Evolutionary conservation across 78 protist genomes (phyloP), one percentile per base, ranked within the genome.

Genomic region (Emiliania huxleyi): DNA sequence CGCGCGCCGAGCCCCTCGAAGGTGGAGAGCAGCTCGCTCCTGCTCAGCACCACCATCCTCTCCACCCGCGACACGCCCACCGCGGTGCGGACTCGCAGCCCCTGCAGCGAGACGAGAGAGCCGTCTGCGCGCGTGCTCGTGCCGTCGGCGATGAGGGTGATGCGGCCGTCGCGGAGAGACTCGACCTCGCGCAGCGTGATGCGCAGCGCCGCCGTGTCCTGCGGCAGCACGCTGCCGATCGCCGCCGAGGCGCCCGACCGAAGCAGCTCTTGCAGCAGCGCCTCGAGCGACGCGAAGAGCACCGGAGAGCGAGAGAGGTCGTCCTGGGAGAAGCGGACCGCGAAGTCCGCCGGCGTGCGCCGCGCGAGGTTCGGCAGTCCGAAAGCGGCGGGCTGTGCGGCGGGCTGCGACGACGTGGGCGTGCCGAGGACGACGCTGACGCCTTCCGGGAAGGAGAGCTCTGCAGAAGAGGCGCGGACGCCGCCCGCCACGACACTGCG

Each of bases 161-260:
- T 4, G 21, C 81, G 2, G 2, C 81, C 81, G 3, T 29, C 42
- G 2, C 15, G 15, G 18, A 71, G 42, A 2, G 81, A 71, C n/a
- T 71, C 81, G 18, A 71, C 42, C 40, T 8, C 1, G 2, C 5
- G n/a, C 43, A 71, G 81, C 43, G 15, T 2, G 42, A 71, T 35
- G 43, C 22, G 5, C 29, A 71, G 42, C 38, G 75, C 18, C 38
- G 23, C 18, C 21, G 81, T 8, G 3, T 35, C 81, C 43, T 8
- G 29, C 3, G 81, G 81, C 5, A 71, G 81, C 21, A 6, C 21
- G 40, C 22, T 11, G 1, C 81, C 81, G 42, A 71, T 71, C 3
- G 81, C 81, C 12, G 81, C 81, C n/a, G 81, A 71, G 44, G 42
- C 81, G 81, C 81, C 81, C 19, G 81, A 19, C 18, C 81, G 81